Evolutionary conservation across 352 stramenopile species (phyloP), one percentile per base, ranked within the genome.

Genomic region (Aphanomyces invadans): DNA sequence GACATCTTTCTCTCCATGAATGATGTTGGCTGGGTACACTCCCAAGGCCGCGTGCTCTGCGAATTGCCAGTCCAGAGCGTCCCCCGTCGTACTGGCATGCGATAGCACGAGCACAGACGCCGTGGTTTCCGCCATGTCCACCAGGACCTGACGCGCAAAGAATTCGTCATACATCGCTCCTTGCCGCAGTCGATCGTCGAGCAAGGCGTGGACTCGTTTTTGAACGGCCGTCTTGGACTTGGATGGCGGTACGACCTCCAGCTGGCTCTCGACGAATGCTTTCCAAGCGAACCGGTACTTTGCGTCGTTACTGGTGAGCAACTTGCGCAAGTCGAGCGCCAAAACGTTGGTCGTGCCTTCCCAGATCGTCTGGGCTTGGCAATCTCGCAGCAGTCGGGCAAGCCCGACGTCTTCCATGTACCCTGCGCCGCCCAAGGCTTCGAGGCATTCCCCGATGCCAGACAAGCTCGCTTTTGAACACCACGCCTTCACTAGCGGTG

Each of bases 381-480:
- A 54, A 23, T 54, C 46, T 21, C 46, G 46, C 9, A 54, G 25
- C 11, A 54, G 46, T 7, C 46, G 1, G 12, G 9, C 46, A 21
- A 54, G 19, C 9, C 46, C 46, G 46, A 54, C 46, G 46, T 54
- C 46, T 54, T 54, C 46, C 21, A 54, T 28, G 46, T 54, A 54
- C 17, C 46, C 46, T 12, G 46, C 46, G 25, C 46, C 46, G 19
- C 46, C 46, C 19, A 54, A 11, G 19, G 46, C 46, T 28, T 54
- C 46, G 46, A 17, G 28, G 46, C 46, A 54, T 54, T 54, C 46
- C 11, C 46, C 28, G 2, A 54, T 54, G 17, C 17, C 46, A 21
- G 46, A 17, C 19, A 54, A 54, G 25, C 46, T 54, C 9, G 28
- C 46, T 23, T 54, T 54, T 17, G 46, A 54, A 21, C 19, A 21